Conservation (phyloP, 1,284 basidiomycete species). For the Trametes polyzona region DNA sequence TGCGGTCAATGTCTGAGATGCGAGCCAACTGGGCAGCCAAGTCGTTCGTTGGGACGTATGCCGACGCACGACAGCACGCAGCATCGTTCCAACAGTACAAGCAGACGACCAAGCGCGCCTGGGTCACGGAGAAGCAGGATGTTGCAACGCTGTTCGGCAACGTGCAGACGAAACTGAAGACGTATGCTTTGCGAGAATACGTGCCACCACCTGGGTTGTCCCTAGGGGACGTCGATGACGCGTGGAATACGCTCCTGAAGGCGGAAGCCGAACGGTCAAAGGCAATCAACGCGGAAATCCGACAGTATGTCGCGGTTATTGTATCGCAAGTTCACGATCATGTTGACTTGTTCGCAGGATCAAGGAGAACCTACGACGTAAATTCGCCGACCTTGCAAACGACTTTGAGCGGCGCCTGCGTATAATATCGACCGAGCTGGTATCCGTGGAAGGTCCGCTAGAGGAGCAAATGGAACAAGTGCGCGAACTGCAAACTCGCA, state of each 20-base stretch:
- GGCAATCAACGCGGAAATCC: slow-evolving; percentile 89
- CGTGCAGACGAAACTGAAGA: slow-evolving; percentile 92
- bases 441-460: slow-evolving; percentile 77
- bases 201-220: slow-evolving; percentile 76
- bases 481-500: slow-evolving; percentile 61
- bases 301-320: slow-evolving; percentile 78
- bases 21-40: slow-evolving; percentile 69
- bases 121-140: slow-evolving; percentile 92
- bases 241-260: slow-evolving; percentile 76
- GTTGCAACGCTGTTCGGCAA: slow-evolving; percentile 89
- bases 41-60: slow-evolving; percentile 74
- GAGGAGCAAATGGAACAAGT: slow-evolving; percentile 69
- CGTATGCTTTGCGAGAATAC: slow-evolving; percentile 87
- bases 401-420: slow-evolving; percentile 79
- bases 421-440: slow-evolving; percentile 74
- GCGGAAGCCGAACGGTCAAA: slow-evolving; percentile 83
- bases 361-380: slow-evolving; percentile 85
- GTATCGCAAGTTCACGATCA: background rate
- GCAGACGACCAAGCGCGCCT: slow-evolving; percentile 81
- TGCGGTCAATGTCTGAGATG: slow-evolving; percentile 63
- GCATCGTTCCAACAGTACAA: slow-evolving; percentile 83
- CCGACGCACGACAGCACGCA: slow-evolving; percentile 80
- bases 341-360: slow-evolving; percentile 59
- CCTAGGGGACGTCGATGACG: slow-evolving; percentile 77
- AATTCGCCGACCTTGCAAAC: slow-evolving; percentile 86